Conservation (phyloP, 768 basidiomycete genomes). For the Suillus placidus region DNA sequence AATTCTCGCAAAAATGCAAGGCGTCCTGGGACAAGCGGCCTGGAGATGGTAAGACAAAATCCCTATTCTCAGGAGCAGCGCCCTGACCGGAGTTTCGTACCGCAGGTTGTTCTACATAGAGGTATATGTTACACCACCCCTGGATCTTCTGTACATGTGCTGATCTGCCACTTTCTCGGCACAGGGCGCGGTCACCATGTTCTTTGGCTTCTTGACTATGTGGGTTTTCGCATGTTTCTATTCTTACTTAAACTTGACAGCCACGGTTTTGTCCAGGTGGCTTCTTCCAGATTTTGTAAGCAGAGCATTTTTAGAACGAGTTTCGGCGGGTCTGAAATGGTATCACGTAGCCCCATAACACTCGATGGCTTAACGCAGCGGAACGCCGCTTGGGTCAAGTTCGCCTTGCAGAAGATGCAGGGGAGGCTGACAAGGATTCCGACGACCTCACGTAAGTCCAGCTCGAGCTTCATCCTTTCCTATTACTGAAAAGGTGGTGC, state of each 20-base stretch:
- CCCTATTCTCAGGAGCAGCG: not conserved
- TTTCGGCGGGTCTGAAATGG: not conserved
- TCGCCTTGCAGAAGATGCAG: slow-evolving; percentile 69
- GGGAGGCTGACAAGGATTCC: slow-evolving; percentile 62
- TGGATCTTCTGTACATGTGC: not conserved
- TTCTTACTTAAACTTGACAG: not conserved
- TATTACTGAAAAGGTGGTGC: not conserved
- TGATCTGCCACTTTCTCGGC: not conserved
- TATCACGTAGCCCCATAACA: slow-evolving; percentile 55
- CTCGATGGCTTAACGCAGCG: slow-evolving; percentile 54
- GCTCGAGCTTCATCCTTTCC: not conserved
- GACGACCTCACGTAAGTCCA: slow-evolving; percentile 18
- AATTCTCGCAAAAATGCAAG: slow-evolving; percentile 70
- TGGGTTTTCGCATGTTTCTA: slow-evolving; percentile 22
- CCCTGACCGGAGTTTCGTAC: not conserved
- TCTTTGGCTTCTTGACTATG: slow-evolving; percentile 58
- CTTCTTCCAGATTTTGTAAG: slow-evolving; percentile 61
- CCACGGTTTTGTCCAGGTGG: slow-evolving; percentile 42
- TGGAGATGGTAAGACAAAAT: slow-evolving; percentile 61
- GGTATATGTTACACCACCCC: slow-evolving; percentile 33
- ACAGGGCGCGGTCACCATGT: slow-evolving; percentile 66
- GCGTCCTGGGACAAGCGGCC: slow-evolving; percentile 62
- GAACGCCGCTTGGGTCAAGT: slow-evolving; percentile 64
- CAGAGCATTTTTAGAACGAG: slow-evolving; percentile 8
- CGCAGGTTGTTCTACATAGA: slow-evolving; percentile 72